Evolutionary conservation across 2,329 filamentous ascomycete genomes (phyloP).

Genomic region (Hypoxylon sp.): DNA sequence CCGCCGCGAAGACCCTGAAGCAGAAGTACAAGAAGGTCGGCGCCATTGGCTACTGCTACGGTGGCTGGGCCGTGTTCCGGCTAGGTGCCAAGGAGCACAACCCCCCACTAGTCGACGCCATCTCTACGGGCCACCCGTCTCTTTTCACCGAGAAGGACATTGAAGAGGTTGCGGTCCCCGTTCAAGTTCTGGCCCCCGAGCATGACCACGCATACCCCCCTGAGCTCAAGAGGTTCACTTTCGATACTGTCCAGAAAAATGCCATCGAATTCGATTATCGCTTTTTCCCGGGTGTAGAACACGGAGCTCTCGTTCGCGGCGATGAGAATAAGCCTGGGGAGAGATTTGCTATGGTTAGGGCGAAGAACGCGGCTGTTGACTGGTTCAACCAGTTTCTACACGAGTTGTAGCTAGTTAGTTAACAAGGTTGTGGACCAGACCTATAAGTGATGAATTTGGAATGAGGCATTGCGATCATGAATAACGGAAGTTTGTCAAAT

Average conservation of each 20-base stretch:
- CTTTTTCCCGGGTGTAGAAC: constrained; percentile 63
- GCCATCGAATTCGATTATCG: constrained; percentile 63
- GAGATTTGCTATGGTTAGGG: constrained; percentile 60
- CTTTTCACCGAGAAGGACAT: constrained; percentile 59
- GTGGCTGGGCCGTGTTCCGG: constrained; percentile 61
- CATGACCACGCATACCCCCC: constrained; percentile 57
- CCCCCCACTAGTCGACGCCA: constrained; percentile 58
- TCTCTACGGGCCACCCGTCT: constrained; percentile 59
- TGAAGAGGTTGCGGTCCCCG: constrained; percentile 58
- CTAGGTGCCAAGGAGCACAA: constrained; percentile 53
- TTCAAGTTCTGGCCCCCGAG: constrained; percentile 59
- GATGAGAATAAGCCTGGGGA: constrained; percentile 56
- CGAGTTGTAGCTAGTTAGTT: constrained; percentile 1
- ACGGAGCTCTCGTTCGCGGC: constrained; percentile 61
- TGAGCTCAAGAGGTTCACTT: constrained; percentile 61
- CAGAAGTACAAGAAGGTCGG: constrained; percentile 55
- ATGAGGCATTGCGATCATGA: background rate
- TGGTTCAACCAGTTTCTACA: constrained; percentile 58
- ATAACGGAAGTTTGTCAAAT: background rate
- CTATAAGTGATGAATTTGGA: background rate
- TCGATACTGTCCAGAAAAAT: constrained; percentile 55
- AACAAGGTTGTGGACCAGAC: background rate
- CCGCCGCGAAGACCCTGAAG: constrained; percentile 53
- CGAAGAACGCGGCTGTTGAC: constrained; percentile 61
- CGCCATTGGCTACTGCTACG: constrained; percentile 62